Conservation (phyloP, 2,329 filamentous ascomycete genomes). For the Thielaviopsis populi region DNA sequence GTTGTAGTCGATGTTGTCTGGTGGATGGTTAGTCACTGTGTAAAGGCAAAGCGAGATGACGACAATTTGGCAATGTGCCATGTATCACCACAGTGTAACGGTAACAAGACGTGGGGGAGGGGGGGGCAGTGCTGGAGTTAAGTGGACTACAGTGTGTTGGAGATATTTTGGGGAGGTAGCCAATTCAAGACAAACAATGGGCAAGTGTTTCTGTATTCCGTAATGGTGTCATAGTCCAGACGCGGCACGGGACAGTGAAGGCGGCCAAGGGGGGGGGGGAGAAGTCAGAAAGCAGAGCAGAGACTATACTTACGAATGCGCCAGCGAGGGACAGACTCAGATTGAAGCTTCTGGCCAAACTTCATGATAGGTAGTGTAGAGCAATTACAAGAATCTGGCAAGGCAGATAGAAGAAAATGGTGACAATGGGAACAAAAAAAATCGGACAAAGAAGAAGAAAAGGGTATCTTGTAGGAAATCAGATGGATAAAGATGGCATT, state of each 20-base stretch:
- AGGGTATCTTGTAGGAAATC: neutral
- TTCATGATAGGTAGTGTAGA: slow-evolving; percentile 23
- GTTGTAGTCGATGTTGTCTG: slow-evolving; percentile 82
- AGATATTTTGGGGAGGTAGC: neutral
- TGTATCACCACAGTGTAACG: neutral
- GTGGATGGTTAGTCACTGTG: slow-evolving; percentile 4
- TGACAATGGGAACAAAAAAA: neutral
- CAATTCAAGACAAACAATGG: neutral
- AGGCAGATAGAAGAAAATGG: neutral
- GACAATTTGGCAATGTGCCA: neutral
- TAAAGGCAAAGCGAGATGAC: neutral
- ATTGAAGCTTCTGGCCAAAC: slow-evolving; percentile 23
- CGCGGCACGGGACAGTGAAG: neutral
- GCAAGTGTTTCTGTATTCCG: neutral
- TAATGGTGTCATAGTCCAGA: neutral
- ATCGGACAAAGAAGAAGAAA: neutral
- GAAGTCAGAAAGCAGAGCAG: neutral
- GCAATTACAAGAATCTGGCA: neutral
- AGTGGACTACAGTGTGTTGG: neutral
- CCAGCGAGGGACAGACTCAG: slow-evolving; percentile 17
- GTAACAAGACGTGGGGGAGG: neutral
- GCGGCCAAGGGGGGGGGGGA: neutral
- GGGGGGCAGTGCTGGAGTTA: neutral
- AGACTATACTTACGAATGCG: slow-evolving; percentile 15
- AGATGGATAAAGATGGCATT: neutral